phyloP scores from a whole-genome alignment of 139 green algal species.

The Pseudopediastrum boryanum region DNA sequence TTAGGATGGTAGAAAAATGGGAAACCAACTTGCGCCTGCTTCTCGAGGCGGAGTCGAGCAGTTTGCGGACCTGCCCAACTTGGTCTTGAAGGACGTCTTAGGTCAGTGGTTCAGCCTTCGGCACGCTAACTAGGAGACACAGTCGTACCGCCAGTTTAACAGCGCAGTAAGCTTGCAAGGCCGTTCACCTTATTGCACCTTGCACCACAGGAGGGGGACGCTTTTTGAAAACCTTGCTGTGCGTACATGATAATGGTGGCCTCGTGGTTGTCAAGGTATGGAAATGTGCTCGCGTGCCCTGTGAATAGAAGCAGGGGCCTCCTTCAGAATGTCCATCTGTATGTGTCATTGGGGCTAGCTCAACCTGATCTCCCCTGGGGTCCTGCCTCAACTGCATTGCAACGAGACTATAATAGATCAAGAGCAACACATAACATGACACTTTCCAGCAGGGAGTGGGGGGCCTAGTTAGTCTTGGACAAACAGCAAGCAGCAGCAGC shows the following conservation, averaged over 20 bases:
- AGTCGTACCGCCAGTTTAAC: neutral
- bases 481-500: too few relatives aligned
- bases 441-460: too few relatives aligned
- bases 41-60: slow-evolving; percentile 49
- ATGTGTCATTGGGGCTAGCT: too few relatives aligned
- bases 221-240: slow-evolving; percentile 89
- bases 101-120: slow-evolving; percentile 39
- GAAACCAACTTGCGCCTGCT: slow-evolving; percentile 65
- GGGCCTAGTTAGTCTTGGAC: too few relatives aligned
- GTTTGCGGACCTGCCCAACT: slow-evolving; percentile 65
- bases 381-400: too few relatives aligned
- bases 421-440: too few relatives aligned
- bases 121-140: neutral
- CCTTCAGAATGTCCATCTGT: neutral
- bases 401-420: too few relatives aligned
- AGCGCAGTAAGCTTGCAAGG: neutral
- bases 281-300: neutral
- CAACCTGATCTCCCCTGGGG: too few relatives aligned
- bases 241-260: slow-evolving; percentile 88
- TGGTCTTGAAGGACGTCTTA: slow-evolving; percentile 78
- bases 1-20: too few relatives aligned
- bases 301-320: neutral
- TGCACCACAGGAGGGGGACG: slow-evolving; percentile 73
- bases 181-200: neutral
- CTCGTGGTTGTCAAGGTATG: slow-evolving; percentile 92